Percentiles rank a stretch among this genome's conserved stretches.
These are phyloP conservation scores for Taphrina deformans DNA, from an alignment of 1,139 yeast species.

Conservation along the genomic window DNA sequence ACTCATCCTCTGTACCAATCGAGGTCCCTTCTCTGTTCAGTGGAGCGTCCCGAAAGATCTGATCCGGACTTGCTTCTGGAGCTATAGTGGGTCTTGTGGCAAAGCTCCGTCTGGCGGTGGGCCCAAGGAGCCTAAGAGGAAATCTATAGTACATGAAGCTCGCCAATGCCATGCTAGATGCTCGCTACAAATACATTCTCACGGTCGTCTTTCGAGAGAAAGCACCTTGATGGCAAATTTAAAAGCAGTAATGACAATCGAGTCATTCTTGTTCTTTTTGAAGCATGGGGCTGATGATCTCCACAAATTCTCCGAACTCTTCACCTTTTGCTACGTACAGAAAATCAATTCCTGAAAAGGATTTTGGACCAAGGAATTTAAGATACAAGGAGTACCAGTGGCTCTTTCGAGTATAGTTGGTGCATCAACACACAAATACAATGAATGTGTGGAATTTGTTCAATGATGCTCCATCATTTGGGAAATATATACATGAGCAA, in stretches of 20 bases:
- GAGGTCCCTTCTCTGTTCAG: background rate
- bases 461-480: background rate
- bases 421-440: too few relatives aligned
- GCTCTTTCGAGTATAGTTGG: too few relatives aligned
- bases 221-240: too few relatives aligned
- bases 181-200: slow-evolving; percentile 8
- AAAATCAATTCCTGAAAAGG: too few relatives aligned
- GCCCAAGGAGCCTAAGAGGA: background rate
- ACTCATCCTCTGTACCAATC: slow-evolving; percentile 22
- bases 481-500: background rate
- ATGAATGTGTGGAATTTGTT: background rate
- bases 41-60: slow-evolving; percentile 5
- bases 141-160: background rate
- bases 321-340: too few relatives aligned
- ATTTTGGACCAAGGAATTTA: too few relatives aligned
- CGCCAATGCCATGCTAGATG: background rate
- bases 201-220: too few relatives aligned
- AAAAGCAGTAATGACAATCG: too few relatives aligned
- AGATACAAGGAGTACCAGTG: too few relatives aligned
- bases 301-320: background rate
- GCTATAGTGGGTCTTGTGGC: background rate
- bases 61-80: slow-evolving; percentile 18
- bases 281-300: background rate
- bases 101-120: background rate
- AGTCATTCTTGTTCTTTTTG: background rate